These are phyloP conservation scores for Cryptococcus neoformans DNA, from an alignment of 1,284 basidiomycete genomes.

Conservation along the genomic window DNA sequence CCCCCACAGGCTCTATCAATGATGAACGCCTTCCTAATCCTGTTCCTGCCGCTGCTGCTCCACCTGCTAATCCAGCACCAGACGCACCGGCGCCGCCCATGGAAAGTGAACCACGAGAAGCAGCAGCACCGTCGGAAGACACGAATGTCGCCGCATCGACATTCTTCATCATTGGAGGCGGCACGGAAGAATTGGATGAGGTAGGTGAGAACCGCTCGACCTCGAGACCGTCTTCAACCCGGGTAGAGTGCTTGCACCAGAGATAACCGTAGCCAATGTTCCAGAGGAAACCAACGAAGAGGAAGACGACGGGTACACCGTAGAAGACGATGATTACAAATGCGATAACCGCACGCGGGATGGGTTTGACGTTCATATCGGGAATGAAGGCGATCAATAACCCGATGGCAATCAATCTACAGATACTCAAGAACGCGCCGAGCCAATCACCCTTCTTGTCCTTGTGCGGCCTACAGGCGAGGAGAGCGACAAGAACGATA, in stretches of 20 bases:
- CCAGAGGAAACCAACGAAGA: slow-evolving; percentile 80
- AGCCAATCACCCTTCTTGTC: slow-evolving; percentile 49
- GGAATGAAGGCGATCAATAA: slow-evolving; percentile 48
- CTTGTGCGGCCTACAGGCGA: slow-evolving; percentile 54
- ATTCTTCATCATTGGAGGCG: slow-evolving; percentile 26
- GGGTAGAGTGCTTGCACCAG: slow-evolving; percentile 40
- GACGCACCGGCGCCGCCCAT: background rate
- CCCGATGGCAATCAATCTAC: slow-evolving; percentile 43
- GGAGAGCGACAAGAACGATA: slow-evolving; percentile 57
- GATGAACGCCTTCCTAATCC: slow-evolving; percentile 14
- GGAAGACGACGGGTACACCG: slow-evolving; percentile 45
- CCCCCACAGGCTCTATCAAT: slow-evolving; percentile 32
- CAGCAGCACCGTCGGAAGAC: slow-evolving; percentile 1
- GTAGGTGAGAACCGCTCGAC: slow-evolving; percentile 35
- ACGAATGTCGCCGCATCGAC: slow-evolving; percentile 15
- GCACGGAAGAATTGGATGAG: slow-evolving; percentile 28
- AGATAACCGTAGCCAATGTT: slow-evolving; percentile 59
- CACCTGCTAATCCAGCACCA: background rate
- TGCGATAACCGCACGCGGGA: slow-evolving; percentile 44
- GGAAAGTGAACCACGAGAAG: slow-evolving; percentile 1
- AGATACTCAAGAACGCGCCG: slow-evolving; percentile 35
- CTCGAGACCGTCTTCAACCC: slow-evolving; percentile 46
- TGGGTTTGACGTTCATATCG: slow-evolving; percentile 34
- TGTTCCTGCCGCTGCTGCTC: background rate
- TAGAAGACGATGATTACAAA: slow-evolving; percentile 47